Evolutionary conservation across 1,284 basidiomycete species (phyloP), one percentile per base, ranked within the genome.

Genomic region (Heimioporus punctisporus): DNA sequence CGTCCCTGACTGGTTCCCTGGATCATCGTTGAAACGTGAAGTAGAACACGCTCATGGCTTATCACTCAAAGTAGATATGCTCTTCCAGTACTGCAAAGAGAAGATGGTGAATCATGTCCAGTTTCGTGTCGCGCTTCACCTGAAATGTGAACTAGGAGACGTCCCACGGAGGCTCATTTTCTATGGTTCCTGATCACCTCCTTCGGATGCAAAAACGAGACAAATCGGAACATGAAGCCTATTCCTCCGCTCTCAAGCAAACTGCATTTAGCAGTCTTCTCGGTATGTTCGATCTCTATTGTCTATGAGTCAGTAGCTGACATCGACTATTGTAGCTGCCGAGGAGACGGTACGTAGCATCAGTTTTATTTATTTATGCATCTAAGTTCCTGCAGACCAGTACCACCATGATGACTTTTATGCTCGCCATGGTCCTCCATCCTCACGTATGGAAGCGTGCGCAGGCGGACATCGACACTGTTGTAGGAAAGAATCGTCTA

Each of bases 381-480:
- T 37, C 31, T 49, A 6, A 56, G 11, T 10, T 2, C 3, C 43
- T 8, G 6, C 26, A 67, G 65, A 53, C 55, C 2, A 31, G 25
- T 3, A 43, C 55, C 6, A 42, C 56, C 4, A 17, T 62, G n/a
- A 31, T 51, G 26, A 52, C 61, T 23, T 74, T 74, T 46, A 56
- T 71, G 3, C 62, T 74, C 9, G 68, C 68, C 3, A 74, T 77
- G 71, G 60, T 68, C 5, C 45, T 65, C 14, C 51, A 73, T 31
- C 74, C 74, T 0, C 63, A 65, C 3, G 64, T 67, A 1, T 71
- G 65, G 54, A 58, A 59, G 43, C 64, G 56, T 7, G 72, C 74
- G 2, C 77, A 76, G 40, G 61, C 58, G 7, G 76, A 80, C 47
- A 62, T 80, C 5, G 76, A 79, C 50, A 42, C 54, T 0, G 66